Evolutionary conservation across 2,329 filamentous ascomycete genomes (phyloP), one percentile per base, ranked within the genome.

Genomic region (Fusarium sp.): DNA sequence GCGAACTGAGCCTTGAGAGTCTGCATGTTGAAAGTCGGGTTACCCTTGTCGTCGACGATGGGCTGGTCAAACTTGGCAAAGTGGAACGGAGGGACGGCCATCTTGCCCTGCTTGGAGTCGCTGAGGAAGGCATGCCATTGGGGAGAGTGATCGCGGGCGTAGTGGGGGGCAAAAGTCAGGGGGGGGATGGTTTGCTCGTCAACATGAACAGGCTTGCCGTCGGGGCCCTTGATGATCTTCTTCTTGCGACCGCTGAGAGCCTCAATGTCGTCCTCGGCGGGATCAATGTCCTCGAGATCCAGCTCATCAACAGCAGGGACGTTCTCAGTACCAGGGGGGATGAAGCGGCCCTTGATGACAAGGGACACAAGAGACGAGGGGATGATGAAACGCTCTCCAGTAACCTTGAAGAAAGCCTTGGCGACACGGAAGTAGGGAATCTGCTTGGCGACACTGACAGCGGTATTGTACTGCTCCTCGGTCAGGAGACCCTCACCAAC

Each of bases 351-450:
- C 87, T 99, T 99, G 81, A 99, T 91, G 61, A 99, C 95, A 34
- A 99, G 92, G 72, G 95, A 96, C 25, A 98, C 96, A 41, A 99
- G 89, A 66, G 95, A 97, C 68, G 93, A 94, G 8, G 97, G 95
- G 35, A 96, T 97, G 80, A 99, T 94, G 82, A 93, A 93, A 76
- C 93, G 94, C 85, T 99, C 97, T 81, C 97, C 97, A 62, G 95
- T 92, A 54, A 99, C 97, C 88, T 99, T 99, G 91, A 99, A 99
- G 85, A 98, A 99, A 9, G 95, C 94, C 85, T 95, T 97, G 80
- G 95, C 94, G 13, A 99, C 91, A 67, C 93, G 90, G 65, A 99
- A 88, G 73, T 91, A 90, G 2, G 97, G 97, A 32, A 99, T 88
- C 84, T 98, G 94, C 77, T 91, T 91, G 32, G 95, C 95, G 34